Evolutionary conservation across 176 grass and related monocot genomes (phyloP).

Genomic region (Raddia distichophylla): DNA sequence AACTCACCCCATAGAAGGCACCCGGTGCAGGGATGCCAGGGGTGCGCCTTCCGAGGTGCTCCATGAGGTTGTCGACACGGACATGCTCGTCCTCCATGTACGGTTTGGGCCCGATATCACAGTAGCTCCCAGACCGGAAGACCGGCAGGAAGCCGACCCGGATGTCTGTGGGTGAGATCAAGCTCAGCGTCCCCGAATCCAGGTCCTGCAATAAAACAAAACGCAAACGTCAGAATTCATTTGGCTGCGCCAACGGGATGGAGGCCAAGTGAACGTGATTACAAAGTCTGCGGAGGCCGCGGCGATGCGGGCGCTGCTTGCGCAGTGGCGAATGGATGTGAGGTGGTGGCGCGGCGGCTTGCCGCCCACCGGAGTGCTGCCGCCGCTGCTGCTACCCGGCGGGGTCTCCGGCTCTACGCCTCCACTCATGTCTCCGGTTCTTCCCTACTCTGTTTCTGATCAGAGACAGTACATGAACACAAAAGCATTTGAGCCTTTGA

Average conservation of each 20-base stretch:
- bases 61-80: constrained; percentile 76
- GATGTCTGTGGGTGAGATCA: constrained; percentile 73
- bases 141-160: constrained; percentile 58
- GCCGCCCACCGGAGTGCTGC: constrained; percentile 47
- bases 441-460: constrained; percentile 34
- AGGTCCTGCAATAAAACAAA: constrained; percentile 54
- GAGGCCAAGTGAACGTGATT: constrained; percentile 25
- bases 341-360: constrained; percentile 82
- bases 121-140: constrained; percentile 81
- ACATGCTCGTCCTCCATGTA: constrained; percentile 97
- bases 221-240: not conserved
- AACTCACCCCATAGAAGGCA: constrained; percentile 92
- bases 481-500: constrained; percentile 7
- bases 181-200: constrained; percentile 62
- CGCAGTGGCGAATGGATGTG: constrained; percentile 69
- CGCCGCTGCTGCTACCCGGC: constrained; percentile 35
- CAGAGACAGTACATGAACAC: constrained; percentile 31
- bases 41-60: constrained; percentile 51
- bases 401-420: constrained; percentile 59
- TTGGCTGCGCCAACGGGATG: constrained; percentile 6
- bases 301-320: constrained; percentile 63
- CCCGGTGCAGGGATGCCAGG: constrained; percentile 64
- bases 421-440: constrained; percentile 37
- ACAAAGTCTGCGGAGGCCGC: constrained; percentile 64
- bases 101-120: constrained; percentile 70